Base-by-base conservation (phyloP, 140 eudicot genomes). In the Oenanthe javanica region DNA sequence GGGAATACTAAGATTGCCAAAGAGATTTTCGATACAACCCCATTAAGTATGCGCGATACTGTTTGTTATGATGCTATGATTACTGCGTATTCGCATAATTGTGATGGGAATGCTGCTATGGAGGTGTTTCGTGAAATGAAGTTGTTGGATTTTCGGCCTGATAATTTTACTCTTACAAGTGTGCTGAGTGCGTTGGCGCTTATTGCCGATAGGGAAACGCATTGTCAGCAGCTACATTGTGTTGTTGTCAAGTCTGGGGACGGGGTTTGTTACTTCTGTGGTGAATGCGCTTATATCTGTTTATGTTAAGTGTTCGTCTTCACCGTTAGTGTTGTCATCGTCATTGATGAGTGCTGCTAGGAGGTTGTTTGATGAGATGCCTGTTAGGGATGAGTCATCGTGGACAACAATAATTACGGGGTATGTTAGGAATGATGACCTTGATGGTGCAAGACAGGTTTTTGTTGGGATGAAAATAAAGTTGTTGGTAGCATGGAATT, bases 321-420 rank as follows among this genome's bases (percentile, higher is more conserved):
- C 93, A 0, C 90, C 90, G 2, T 76, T 66, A 15, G 84, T 77
- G 18, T 79, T 64, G 3, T 79, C 91, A 42, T 69, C 82, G 19
- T 73, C 57, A 9, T 66, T 89, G 79, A 79, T 91, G 89, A 87
- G 45, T 14, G 82, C 87, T 21, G 96, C 91, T 40, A 84, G 90
- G 64, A 78, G 83, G 81, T 43, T 91, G 48, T 89, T 91, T 80
- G 91, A 91, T 63, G 91, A 87, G 78, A 84, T 89, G 87, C 82
- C 79, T 0, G 83, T 19, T 25, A 89, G 74, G 81, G 93, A 89
- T 80, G 93, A 91, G 82, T 77, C 87, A 42, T 54, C 93, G 1
- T 91, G 93, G 96, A 89, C 96, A 1, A 89, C 96, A 1, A 89
- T 91, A 40, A 87, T 91, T 80, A 87, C 90, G 0, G 96, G 96